Conservation (phyloP, 2,329 filamentous ascomycete species). For the Fusarium anthophilum region DNA sequence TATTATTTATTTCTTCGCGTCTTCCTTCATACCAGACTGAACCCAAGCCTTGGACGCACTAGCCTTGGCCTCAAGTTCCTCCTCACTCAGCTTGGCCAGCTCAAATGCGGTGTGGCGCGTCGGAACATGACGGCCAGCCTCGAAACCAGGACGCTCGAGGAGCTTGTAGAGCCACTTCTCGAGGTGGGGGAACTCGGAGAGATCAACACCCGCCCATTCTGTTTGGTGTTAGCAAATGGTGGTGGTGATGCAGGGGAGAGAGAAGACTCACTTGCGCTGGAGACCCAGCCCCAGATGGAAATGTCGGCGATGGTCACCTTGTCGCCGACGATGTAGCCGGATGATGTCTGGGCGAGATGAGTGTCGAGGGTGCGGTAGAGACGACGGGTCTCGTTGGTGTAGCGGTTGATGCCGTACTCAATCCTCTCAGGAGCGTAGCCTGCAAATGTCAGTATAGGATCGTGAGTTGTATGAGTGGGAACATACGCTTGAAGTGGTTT, state of each 20-base stretch:
- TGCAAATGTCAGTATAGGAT: constrained; percentile 32
- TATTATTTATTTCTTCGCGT: constrained; percentile 60
- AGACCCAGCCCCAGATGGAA: constrained; percentile 81
- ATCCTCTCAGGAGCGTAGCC: constrained; percentile 84
- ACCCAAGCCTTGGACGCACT: constrained; percentile 69
- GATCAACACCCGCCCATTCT: constrained; percentile 61
- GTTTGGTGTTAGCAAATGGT: neutral
- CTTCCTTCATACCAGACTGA: constrained; percentile 73
- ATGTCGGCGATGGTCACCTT: constrained; percentile 82
- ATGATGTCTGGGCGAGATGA: constrained; percentile 67
- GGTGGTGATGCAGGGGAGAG: rapidly evolving
- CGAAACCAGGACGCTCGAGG: constrained; percentile 73
- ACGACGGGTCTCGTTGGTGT: constrained; percentile 83
- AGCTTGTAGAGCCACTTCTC: constrained; percentile 81
- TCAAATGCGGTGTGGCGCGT: constrained; percentile 69
- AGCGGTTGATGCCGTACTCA: constrained; percentile 83
- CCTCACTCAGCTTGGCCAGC: constrained; percentile 54
- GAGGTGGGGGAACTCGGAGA: constrained; percentile 78
- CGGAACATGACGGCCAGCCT: constrained; percentile 81
- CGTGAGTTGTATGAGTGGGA: rapidly evolving
- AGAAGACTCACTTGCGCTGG: constrained; percentile 54
- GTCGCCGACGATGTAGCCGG: constrained; percentile 72
- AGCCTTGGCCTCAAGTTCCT: constrained; percentile 67
- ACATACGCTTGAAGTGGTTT: constrained; percentile 79
- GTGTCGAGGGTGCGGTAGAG: constrained; percentile 82